Conservation (phyloP, 1,284 basidiomycete species). For the Macrocystidia cucumis region DNA sequence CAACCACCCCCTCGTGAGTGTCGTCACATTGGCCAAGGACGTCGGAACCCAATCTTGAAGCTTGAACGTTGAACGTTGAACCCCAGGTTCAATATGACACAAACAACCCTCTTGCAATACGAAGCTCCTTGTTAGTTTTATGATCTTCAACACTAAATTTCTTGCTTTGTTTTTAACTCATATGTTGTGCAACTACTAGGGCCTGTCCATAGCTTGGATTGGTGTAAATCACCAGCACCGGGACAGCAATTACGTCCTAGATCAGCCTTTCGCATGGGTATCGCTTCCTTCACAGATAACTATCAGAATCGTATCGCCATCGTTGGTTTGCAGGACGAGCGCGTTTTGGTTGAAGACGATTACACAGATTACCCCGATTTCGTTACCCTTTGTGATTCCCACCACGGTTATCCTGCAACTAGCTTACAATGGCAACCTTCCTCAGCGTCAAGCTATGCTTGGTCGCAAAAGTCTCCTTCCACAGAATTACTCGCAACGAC, state of each 20-base stretch:
- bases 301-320: constrained; percentile 77
- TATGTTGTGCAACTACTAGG: constrained; percentile 45
- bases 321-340: constrained; percentile 76
- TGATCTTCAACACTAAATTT: not conserved
- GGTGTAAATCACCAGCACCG: constrained; percentile 74
- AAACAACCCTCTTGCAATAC: constrained; percentile 62
- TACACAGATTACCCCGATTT: constrained; percentile 78
- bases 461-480: constrained; percentile 52
- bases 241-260: constrained; percentile 65
- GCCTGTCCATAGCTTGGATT: constrained; percentile 78
- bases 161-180: not conserved
- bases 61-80: too few relatives aligned
- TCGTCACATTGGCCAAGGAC: too few relatives aligned
- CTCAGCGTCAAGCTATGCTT: constrained; percentile 48
- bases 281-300: constrained; percentile 76
- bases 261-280: constrained; percentile 72
- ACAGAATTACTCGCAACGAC: constrained; percentile 86
- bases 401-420: constrained; percentile 81
- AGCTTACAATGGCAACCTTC: constrained; percentile 80
- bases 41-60: too few relatives aligned
- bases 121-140: constrained; percentile 61
- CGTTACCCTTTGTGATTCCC: constrained; percentile 69
- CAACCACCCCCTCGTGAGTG: too few relatives aligned
- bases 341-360: constrained; percentile 76
- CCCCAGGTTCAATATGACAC: constrained; percentile 35